Base-by-base conservation (phyloP, 2,329 filamentous ascomycete species). In the Fusarium humuli region DNA sequence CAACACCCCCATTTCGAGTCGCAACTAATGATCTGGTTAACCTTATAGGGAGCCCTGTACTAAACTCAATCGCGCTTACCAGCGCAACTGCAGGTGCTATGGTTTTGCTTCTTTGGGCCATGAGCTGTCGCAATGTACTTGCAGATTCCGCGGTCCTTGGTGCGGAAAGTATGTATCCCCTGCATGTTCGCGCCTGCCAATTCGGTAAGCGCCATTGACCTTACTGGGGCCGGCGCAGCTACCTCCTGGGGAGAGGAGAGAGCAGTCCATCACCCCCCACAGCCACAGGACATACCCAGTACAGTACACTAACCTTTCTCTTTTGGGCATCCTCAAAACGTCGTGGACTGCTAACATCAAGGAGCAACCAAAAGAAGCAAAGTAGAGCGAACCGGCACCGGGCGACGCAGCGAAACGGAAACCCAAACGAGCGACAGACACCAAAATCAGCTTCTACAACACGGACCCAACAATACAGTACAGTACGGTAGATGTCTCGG, bases 51-150 rank as follows among this genome's bases (percentile, higher is more conserved):
- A 47, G 49, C 57, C 66, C 44, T 54, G 72, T 73, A 73, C 72
- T 44, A 73, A 73, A 73, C 61, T 73, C 64, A 73, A 72, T 74
- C 58, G 57, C 29, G 48, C 59, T 54, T 54, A 46, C 64, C 57
- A 62, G 52, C 61, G 48, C 44, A 44, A 49, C 69, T 57, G 61
- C 57, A 57, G 56, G 55, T 64, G 57, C 69, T 47, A 25, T 58
- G 46, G 62, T 63, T 45, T 70, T 13, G 27, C 67, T 56, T 50
- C 34, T 63, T 70, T 49, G 23, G 67, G 62, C 29, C 22, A 57
- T 56, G 34, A 41, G 41, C 6, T 41, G 25, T 30, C 18, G 41
- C 30, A 44, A 46, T 47, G 41, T 63, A 48, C 55, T 61, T 55
- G 22, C 25, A 25, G 25, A 37, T 41, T 34, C 25, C 41, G 41